Conservation (phyloP, 1,284 basidiomycete genomes). For the Moesziomyces antarcticus region DNA sequence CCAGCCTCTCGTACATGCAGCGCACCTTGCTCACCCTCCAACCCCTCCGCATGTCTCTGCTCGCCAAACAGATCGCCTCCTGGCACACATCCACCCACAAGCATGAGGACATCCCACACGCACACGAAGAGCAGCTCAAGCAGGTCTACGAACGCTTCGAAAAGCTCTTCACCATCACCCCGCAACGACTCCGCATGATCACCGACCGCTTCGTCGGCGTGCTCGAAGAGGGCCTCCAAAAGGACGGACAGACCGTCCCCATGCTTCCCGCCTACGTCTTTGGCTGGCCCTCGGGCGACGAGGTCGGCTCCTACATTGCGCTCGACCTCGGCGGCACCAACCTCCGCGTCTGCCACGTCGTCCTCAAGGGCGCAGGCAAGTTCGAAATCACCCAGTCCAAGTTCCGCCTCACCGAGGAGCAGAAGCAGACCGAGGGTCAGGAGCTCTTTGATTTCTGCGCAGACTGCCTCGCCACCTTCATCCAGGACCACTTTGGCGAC, state of each 20-base stretch:
- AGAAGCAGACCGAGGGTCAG: conserved; percentile 96
- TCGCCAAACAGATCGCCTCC: conserved; percentile 54
- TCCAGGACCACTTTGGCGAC: conserved; percentile 79
- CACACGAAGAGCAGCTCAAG: conserved; percentile 57
- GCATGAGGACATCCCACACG: conserved; percentile 50
- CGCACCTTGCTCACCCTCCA: conserved; percentile 26
- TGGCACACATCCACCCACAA: conserved; percentile 62
- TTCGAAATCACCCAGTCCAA: conserved; percentile 98
- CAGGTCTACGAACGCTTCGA: conserved; percentile 50
- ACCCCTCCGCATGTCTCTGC: conserved; percentile 3
- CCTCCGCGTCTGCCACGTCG: conserved; percentile 95
- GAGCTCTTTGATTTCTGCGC: conserved; percentile 97
- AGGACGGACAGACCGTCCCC: conserved; percentile 86
- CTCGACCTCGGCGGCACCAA: conserved; percentile 95
- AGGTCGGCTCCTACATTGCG: conserved; percentile 89
- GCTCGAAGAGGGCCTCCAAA: conserved; percentile 85
- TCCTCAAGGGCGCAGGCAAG: conserved; percentile 88
- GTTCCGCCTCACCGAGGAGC: conserved; percentile 95
- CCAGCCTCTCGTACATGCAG: conserved; percentile 16
- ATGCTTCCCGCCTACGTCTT: conserved; percentile 98
- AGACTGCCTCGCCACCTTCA: conserved; percentile 88
- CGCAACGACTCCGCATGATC: conserved; percentile 72
- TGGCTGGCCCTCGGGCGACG: conserved; percentile 91
- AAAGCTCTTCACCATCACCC: conserved; percentile 60
- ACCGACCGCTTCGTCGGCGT: conserved; percentile 94